phyloP scores from a whole-genome alignment of 1,139 yeast species.

The Hansenula lynferdii region DNA sequence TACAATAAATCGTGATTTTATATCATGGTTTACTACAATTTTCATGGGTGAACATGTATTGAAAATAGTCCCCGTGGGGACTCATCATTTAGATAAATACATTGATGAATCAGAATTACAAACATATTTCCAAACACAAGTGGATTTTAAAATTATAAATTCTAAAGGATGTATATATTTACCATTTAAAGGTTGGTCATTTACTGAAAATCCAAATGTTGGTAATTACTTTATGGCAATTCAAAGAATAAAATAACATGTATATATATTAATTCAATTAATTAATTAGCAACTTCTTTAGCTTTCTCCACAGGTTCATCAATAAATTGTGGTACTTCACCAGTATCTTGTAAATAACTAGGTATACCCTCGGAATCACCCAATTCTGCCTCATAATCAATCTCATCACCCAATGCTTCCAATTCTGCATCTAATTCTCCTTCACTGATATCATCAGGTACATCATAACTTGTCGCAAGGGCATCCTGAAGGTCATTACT shows the following conservation, averaged over 20 bases:
- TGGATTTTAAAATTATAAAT: constrained; percentile 48
- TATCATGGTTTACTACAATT: constrained; percentile 94
- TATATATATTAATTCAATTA: no score
- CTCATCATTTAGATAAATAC: constrained; percentile 84
- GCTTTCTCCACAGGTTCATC: constrained; percentile 63
- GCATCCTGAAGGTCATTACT: constrained; percentile 90
- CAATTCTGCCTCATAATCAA: constrained; percentile 62
- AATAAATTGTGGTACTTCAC: constrained; percentile 63
- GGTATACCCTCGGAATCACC: constrained; percentile 51
- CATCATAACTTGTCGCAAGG: constrained; percentile 76
- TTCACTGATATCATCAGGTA: constrained; percentile 90
- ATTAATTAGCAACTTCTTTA: constrained; percentile 32
- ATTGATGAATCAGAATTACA: constrained; percentile 71
- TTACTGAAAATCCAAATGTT: constrained; percentile 49
- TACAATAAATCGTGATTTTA: constrained; percentile 83
- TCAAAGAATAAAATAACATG: no score
- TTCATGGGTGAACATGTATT: constrained; percentile 82
- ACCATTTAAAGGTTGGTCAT: constrained; percentile 84
- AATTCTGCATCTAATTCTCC: constrained; percentile 92
- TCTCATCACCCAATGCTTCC: constrained; percentile 92
- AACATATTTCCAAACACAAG: constrained; percentile 51
- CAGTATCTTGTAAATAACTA: constrained; percentile 51
- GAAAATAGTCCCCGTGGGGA: constrained; percentile 82
- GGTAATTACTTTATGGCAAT: constrained; percentile 94
- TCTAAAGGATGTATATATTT: constrained; percentile 77